Evolutionary conservation across 805 yeast genomes (phyloP).

Genomic region (Candida parachauliodes): DNA sequence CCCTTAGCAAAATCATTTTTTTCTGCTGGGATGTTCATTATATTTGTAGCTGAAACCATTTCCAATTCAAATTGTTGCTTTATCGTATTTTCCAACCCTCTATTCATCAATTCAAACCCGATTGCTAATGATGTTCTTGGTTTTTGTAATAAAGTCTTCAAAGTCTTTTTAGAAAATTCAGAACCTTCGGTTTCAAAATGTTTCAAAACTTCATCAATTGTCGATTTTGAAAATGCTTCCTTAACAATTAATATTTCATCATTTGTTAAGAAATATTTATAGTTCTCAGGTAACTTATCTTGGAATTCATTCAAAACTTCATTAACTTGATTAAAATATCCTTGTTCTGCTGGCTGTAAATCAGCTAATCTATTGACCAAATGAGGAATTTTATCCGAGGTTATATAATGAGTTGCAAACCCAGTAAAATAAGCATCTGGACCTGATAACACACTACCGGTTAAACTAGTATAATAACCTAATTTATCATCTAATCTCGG

Average conservation of each 20-base stretch:
- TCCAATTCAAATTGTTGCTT: constrained; percentile 69
- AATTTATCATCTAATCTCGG: constrained; percentile 78
- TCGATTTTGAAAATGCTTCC: constrained; percentile 52
- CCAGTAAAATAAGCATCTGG: constrained; percentile 81
- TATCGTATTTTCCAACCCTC: constrained; percentile 56
- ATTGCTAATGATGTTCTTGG: constrained; percentile 79
- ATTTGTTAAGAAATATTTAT: constrained; percentile 52
- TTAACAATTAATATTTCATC: constrained; percentile 66
- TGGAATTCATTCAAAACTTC: constrained; percentile 76
- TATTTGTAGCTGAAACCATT: constrained; percentile 67
- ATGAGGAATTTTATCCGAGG: constrained; percentile 57
- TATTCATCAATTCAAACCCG: constrained; percentile 62
- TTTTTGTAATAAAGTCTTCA: constrained; percentile 55
- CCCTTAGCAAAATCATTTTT: constrained; percentile 62
- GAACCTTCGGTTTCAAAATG: constrained; percentile 53
- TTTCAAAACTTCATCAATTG: constrained; percentile 54
- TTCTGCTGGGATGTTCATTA: constrained; percentile 54
- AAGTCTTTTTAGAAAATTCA: constrained; percentile 61
- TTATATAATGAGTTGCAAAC: constrained; percentile 85
- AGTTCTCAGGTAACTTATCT: constrained; percentile 55
- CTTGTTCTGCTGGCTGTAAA: constrained; percentile 44
- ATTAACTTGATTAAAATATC: constrained; percentile 58
- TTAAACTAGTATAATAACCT: constrained; percentile 82
- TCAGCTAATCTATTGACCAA: constrained; percentile 64
- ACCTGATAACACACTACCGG: constrained; percentile 78